Evolutionary conservation across 805 yeast genomes (phyloP).

Genomic region (Metschnikowia peoriensis): DNA sequence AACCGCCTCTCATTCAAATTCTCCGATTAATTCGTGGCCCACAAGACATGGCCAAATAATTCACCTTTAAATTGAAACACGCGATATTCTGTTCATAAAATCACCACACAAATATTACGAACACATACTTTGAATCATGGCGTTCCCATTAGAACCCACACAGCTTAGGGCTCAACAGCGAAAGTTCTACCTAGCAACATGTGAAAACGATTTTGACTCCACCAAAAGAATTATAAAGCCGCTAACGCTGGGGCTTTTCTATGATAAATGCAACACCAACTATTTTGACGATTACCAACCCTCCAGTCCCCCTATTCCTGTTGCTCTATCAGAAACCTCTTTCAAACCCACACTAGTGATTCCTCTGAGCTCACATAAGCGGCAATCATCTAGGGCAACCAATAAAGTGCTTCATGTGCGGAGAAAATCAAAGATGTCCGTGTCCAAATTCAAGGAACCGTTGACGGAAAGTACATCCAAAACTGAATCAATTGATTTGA

Average conservation of each 20-base stretch:
- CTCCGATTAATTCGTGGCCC: not conserved
- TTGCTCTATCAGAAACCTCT: constrained; percentile 11
- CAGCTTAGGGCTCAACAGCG: constrained; percentile 20
- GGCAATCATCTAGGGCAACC: constrained; percentile 10
- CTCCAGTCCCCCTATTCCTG: constrained; percentile 19
- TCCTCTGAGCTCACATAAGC: constrained; percentile 5
- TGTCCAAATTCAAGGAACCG: constrained; percentile 4
- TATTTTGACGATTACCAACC: constrained; percentile 12
- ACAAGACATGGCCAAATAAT: not conserved
- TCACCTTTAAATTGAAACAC: not conserved
- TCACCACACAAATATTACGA: not conserved
- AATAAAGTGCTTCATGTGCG: constrained; percentile 7
- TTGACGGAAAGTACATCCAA: not conserved
- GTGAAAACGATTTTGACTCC: constrained; percentile 14
- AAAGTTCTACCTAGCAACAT: constrained; percentile 14
- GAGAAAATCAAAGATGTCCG: constrained; percentile 5
- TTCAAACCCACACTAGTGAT: not conserved
- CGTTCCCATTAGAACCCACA: constrained; percentile 19
- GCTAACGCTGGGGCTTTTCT: constrained; percentile 15
- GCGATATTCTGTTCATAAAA: not conserved
- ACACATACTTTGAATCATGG: constrained; percentile 9
- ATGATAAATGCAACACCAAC: constrained; percentile 8
- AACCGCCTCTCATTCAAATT: not conserved
- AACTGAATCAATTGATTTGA: constrained; percentile 3
- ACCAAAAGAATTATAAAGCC: constrained; percentile 16